phyloP scores from a whole-genome alignment of 176 grass and related monocot species.

The Poa pratensis region DNA sequence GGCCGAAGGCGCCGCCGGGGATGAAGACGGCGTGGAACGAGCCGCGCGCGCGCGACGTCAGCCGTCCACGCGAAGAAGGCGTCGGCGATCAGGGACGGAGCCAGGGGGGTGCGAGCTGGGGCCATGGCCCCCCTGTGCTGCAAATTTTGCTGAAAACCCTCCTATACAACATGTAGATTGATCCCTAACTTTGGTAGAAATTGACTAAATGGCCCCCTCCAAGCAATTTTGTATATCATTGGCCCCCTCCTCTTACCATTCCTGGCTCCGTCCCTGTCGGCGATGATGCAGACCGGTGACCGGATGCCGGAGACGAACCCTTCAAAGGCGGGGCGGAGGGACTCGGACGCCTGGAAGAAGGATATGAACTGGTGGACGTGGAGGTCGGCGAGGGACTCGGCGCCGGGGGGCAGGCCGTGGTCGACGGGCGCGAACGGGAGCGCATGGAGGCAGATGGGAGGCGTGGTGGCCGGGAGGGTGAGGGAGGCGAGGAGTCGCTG shows the following conservation, averaged over 20 bases:
- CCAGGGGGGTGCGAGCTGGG: too few relatives aligned
- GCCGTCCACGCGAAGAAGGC: conserved; percentile 64
- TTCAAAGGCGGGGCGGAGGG: conserved; percentile 61
- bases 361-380: conserved; percentile 53
- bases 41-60: conserved; percentile 39
- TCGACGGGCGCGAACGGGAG: conserved; percentile 54
- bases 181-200: too few relatives aligned
- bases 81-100: too few relatives aligned
- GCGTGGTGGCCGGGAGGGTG: not conserved
- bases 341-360: conserved; percentile 59
- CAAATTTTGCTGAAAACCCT: too few relatives aligned
- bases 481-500: conserved; percentile 11
- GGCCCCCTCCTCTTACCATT: too few relatives aligned
- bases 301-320: conserved; percentile 43
- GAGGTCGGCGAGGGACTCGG: conserved; percentile 52
- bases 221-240: too few relatives aligned
- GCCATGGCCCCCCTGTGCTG: too few relatives aligned
- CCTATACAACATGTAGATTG: too few relatives aligned
- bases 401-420: conserved; percentile 54
- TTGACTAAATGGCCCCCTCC: too few relatives aligned
- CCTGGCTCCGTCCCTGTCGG: too few relatives aligned
- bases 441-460: conserved; percentile 44
- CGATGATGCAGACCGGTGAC: conserved; percentile 51
- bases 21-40: conserved; percentile 56
- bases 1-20: conserved; percentile 59